phyloP scores from a whole-genome alignment of 345 rosid genomes.

The Firmiana major region DNA sequence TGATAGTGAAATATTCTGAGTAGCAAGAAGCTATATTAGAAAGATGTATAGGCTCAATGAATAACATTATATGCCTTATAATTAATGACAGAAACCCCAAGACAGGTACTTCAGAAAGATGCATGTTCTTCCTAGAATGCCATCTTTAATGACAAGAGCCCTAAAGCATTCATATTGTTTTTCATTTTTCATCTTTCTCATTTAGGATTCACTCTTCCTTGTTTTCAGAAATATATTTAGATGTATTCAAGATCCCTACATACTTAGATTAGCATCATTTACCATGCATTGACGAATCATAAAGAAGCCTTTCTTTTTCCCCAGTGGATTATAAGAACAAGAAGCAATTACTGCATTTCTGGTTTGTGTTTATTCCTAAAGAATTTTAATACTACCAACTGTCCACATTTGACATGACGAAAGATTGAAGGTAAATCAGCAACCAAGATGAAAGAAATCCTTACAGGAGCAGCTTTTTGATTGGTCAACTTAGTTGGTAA shows the following conservation, averaged over 20 bases:
- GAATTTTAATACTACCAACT: not conserved
- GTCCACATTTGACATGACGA: constrained; percentile 5
- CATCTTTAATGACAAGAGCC: not conserved
- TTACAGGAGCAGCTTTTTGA: constrained; percentile 43
- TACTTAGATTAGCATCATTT: not conserved
- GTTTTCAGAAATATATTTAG: not conserved
- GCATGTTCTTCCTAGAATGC: not conserved
- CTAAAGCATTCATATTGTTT: not conserved
- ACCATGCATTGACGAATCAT: not conserved
- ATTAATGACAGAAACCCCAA: not conserved
- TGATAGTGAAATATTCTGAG: constrained; percentile 40
- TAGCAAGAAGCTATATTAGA: constrained; percentile 11
- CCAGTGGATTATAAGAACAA: not conserved
- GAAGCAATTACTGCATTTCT: not conserved
- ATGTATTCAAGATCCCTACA: not conserved
- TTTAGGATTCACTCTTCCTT: not conserved
- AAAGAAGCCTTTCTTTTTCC: not conserved
- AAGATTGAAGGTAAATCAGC: not conserved
- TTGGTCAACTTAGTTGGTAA: constrained; percentile 50
- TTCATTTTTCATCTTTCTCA: not conserved
- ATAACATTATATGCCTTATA: not conserved
- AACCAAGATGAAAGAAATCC: constrained; percentile 14
- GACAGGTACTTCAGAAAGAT: not conserved
- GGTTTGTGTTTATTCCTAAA: not conserved
- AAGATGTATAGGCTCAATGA: not conserved